A percentile compares a stretch with the other conserved stretches of the same genome.
phyloP scores from a whole-genome alignment of 306 rosid species.

The Rosa lucieae region DNA sequence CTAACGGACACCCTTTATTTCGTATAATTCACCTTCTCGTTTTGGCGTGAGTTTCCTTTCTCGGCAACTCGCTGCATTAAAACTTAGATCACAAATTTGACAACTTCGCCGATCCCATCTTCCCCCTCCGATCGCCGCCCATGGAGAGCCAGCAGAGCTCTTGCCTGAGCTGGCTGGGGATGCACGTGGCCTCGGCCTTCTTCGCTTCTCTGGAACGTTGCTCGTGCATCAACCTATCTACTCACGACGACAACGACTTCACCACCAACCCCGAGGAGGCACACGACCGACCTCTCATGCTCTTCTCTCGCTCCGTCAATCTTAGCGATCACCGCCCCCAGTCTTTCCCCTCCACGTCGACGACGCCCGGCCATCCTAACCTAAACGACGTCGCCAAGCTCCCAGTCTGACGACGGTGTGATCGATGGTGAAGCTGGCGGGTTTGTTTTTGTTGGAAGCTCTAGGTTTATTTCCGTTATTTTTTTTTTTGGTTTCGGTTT shows the following conservation, averaged over 20 bases:
- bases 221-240: slow-evolving; percentile 50
- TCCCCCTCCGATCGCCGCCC: background rate
- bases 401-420: slow-evolving; percentile 37
- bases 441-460: slow-evolving; percentile 1
- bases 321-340: slow-evolving; percentile 32
- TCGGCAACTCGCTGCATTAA: background rate
- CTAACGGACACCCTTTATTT: background rate
- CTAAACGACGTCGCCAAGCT: slow-evolving; percentile 44
- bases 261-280: slow-evolving; percentile 31
- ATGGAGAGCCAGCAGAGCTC: slow-evolving; percentile 31
- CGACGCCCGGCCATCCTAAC: background rate
- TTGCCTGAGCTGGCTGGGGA: slow-evolving; percentile 37
- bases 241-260: slow-evolving; percentile 45
- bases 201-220: slow-evolving; percentile 48
- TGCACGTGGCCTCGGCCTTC: slow-evolving; percentile 52
- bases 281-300: slow-evolving; percentile 55
- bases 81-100: background rate
- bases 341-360: slow-evolving; percentile 14
- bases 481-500: background rate
- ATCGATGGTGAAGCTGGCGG: background rate
- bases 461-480: background rate
- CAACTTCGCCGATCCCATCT: background rate
- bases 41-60: background rate
- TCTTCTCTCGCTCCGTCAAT: slow-evolving; percentile 38
- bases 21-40: background rate